Evolutionary conservation across 2,329 filamentous ascomycete genomes (phyloP), one percentile per base, ranked within the genome.

Genomic region (Botrytis tulipae): DNA sequence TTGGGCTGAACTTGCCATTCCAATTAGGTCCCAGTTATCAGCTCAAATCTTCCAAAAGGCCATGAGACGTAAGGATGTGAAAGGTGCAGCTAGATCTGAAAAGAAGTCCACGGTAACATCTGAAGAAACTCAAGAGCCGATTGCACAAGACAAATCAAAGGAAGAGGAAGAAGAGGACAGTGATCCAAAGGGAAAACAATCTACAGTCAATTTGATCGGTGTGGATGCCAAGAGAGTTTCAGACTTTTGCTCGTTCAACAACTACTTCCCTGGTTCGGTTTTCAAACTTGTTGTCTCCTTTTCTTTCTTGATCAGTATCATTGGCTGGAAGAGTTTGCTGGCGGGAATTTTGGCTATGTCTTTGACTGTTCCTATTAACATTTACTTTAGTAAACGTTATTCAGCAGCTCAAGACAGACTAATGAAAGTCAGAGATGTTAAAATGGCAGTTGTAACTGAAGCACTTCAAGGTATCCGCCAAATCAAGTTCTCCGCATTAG

Each of bases 401-500:
- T 84, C 90, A 0, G 84, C 83, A 35, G 87, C 90, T 7, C 91
- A 94, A 78, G 90, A 92, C 72, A 84, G 85, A 68, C 82, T 95
- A 68, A 95, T 95, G 92, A 92, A 92, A 79, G 85, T 90, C 42
- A 86, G 93, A 62, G 93, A 95, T 80, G 86, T 89, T 72, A 95
- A 95, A 82, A 86, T 94, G 82, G 90, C 87, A 0, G 87, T 94
- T 22, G 87, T 96, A 44, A 92, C 92, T 1, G 93, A 96, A 81
- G 92, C 91, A 0, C 83, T 96, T 1, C 88, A 92, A 77, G 93
- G 93, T 12, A 95, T 95, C 76, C 88, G 92, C 1, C 93, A 96
- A 81, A 93, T 96, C 83, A 96, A 96, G 79, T 94, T 95, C 77
- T 92, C 92, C 0, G 93, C 93, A 1, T 82, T 94, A 2, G 93